phyloP scores from a whole-genome alignment of 306 rosid species.

The Cicer judaicum region DNA sequence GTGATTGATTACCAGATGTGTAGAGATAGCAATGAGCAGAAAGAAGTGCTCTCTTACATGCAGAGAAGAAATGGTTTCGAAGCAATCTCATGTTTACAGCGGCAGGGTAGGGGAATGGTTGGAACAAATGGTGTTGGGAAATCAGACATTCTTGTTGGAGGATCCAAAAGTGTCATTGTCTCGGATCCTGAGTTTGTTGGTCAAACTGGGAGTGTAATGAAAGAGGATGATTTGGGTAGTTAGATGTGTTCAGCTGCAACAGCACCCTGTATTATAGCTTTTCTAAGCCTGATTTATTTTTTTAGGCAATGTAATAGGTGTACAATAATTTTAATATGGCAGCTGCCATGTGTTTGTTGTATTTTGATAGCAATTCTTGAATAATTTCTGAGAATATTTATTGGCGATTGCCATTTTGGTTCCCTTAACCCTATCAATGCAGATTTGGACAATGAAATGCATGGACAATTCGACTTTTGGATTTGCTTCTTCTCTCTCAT shows the following conservation, averaged over 20 bases:
- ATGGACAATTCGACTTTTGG: too few species aligned
- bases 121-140: conserved; percentile 67
- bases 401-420: conserved; percentile 42
- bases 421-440: not conserved
- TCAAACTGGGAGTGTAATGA: conserved; percentile 54
- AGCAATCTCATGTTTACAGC: conserved; percentile 61
- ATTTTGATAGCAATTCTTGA: conserved; percentile 65
- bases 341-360: conserved; percentile 70
- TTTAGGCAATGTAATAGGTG: conserved; percentile 53
- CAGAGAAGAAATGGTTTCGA: conserved; percentile 69
- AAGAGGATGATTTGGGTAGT: conserved; percentile 65
- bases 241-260: conserved; percentile 53
- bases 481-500: too few species aligned
- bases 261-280: conserved; percentile 60
- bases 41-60: conserved; percentile 59
- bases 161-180: conserved; percentile 59
- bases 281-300: conserved; percentile 51
- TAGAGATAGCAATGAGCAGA: conserved; percentile 57
- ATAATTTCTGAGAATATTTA: conserved; percentile 56
- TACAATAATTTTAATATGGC: conserved; percentile 53
- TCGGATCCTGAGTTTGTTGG: conserved; percentile 69
- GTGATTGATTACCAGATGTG: conserved; percentile 66
- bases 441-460: not conserved
- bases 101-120: conserved; percentile 63
- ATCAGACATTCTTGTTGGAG: conserved; percentile 68